Base-by-base conservation (phyloP, 176 grass and related monocot species). In the Themeda triandra region DNA sequence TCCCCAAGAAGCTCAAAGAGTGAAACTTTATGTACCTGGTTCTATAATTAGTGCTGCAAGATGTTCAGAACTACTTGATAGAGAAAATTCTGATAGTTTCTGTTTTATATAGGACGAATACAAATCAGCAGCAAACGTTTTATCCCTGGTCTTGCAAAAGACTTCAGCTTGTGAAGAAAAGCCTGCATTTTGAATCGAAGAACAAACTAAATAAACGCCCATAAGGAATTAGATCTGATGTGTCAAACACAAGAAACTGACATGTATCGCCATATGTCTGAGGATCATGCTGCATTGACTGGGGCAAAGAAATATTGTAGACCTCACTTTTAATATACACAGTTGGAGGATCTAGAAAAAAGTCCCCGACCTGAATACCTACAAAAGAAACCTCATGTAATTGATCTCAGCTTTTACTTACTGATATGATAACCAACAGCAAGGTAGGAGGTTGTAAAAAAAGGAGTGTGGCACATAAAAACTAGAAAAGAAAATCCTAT, bases 291-390 rank as follows among this genome's bases (percentile, higher is more conserved):
- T 66, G 11, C 64, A 93, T 78, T 11, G 44, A 88, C 40, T 87
- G 76, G 23, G 92, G 96, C 41, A 98, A 60, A 82, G 87, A 93
- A 90, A 98, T 69, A 83, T 80, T 82, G 85, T 87, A 93, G 25
- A 48, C 88, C n/a, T 35, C 80, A 24, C 88, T 95, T 74, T 35
- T 81, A 73, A 89, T 79, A 79, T 84, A 95, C 65, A 92, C 74
- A 76, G 87, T 92, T 75, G 96, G 96, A 78, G 96, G 89, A 67
- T 98, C 87, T 37, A 98, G 45, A 88, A 98, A 98, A 98, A 85
- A 95, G 89, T 18, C 96, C 96, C 66, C 89, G 83, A 24, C 96
- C 96, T 6, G 89, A 95, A 83, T 98, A 98, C 93, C 92, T 98
- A 66, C 60, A 84, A 71, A 70, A 82, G 13, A 80, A 81, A 67